A percentile compares a stretch with the other conserved stretches of the same genome.
These are phyloP conservation scores for Colletotrichum sublineola DNA, from an alignment of 2,329 filamentous ascomycete genomes.

Conservation along the genomic window DNA sequence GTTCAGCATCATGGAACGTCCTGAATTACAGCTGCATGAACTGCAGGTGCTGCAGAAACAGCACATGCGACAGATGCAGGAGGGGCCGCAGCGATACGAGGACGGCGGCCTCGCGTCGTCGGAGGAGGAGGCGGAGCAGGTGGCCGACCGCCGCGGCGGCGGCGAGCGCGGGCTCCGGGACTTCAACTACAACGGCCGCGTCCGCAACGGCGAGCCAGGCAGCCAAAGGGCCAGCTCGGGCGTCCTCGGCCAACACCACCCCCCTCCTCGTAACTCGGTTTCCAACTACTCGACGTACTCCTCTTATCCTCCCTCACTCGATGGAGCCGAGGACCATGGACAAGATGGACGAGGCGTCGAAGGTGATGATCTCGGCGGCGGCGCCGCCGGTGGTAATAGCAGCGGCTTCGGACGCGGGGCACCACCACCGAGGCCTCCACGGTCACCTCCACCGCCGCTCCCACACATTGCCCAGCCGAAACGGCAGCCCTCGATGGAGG, in stretches of 20 bases:
- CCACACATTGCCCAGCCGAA: constrained; percentile 21
- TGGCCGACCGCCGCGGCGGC: constrained; percentile 1
- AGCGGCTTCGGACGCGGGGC: neutral
- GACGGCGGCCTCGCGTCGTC: neutral
- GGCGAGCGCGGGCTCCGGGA: constrained; percentile 37
- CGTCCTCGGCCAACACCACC: constrained; percentile 30
- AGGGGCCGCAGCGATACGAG: neutral
- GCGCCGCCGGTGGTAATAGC: neutral
- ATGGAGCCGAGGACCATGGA: neutral
- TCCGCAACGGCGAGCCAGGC: constrained; percentile 33
- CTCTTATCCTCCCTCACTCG: constrained; percentile 27
- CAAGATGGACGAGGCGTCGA: neutral
- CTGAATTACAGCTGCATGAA: constrained; percentile 31
- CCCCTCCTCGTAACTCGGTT: constrained; percentile 14
- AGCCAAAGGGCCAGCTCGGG: constrained; percentile 19
- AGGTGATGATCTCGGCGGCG: neutral
- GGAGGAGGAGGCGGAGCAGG: neutral
- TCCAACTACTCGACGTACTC: constrained; percentile 35
- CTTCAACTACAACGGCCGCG: constrained; percentile 40
- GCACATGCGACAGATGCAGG: constrained; percentile 16
- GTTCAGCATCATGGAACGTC: constrained; percentile 13
- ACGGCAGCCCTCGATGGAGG: constrained; percentile 13
- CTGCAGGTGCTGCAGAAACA: constrained; percentile 29
- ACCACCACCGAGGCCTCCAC: constrained; percentile 3
- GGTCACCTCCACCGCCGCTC: constrained; percentile 3